phyloP scores from a whole-genome alignment of 257 asterid species.

The Nicotiana knightiana region DNA sequence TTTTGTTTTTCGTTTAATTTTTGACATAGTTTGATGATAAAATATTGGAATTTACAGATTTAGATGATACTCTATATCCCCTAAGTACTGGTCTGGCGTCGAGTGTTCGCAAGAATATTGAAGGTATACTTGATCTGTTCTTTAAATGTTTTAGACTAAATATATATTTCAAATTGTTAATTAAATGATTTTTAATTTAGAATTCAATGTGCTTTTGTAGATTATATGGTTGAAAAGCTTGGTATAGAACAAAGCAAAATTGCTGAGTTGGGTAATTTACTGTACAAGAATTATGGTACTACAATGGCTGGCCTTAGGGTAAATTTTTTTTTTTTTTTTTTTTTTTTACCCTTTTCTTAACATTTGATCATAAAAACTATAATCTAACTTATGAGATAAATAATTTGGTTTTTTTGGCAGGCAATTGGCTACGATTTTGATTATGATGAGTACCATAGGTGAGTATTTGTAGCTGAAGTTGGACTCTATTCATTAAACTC shows the following conservation, averaged over 20 bases:
- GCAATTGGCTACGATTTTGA: slow-evolving; percentile 95
- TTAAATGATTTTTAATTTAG: slow-evolving; percentile 5
- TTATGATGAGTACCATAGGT: slow-evolving; percentile 92
- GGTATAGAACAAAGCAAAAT: slow-evolving; percentile 67
- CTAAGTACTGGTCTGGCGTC: slow-evolving; percentile 68
- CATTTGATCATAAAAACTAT: background rate
- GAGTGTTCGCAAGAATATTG: slow-evolving; percentile 59
- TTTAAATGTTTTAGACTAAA: background rate
- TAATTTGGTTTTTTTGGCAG: slow-evolving; percentile 32
- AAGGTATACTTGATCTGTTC: slow-evolving; percentile 38
- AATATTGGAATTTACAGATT: slow-evolving; percentile 40
- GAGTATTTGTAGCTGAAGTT: background rate
- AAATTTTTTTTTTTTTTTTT: slow-evolving; percentile 2
- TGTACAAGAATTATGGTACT: slow-evolving; percentile 87
- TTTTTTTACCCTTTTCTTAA: background rate
- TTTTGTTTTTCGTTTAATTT: background rate
- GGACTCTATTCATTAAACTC: background rate
- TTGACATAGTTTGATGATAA: background rate
- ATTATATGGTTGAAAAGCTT: slow-evolving; percentile 75
- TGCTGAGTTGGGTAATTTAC: slow-evolving; percentile 50
- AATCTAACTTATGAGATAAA: background rate
- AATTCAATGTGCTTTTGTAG: slow-evolving; percentile 25
- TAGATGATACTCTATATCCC: slow-evolving; percentile 94
- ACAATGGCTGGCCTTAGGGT: slow-evolving; percentile 99
- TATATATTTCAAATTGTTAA: too few relatives aligned